Evolutionary conservation across 169 alveolate species (phyloP).

Genomic region (Plasmodium sp.): DNA sequence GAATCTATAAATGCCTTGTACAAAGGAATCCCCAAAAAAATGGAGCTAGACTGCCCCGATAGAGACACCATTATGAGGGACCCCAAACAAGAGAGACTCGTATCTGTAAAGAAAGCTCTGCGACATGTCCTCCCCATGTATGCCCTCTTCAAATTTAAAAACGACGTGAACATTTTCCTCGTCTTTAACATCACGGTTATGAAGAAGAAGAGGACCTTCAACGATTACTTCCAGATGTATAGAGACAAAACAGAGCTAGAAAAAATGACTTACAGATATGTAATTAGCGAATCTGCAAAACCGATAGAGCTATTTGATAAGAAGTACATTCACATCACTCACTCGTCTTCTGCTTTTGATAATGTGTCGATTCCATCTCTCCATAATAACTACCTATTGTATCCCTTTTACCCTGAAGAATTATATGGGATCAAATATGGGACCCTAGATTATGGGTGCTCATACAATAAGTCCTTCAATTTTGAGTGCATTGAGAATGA

Average conservation of each 20-base stretch:
- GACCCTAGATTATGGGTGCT: slow-evolving; percentile 62
- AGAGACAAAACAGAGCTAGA: not conserved
- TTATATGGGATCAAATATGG: slow-evolving; percentile 47
- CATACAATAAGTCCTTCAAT: slow-evolving; percentile 11
- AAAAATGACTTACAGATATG: not conserved
- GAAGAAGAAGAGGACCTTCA: slow-evolving; percentile 21
- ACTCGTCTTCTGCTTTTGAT: slow-evolving; percentile 51
- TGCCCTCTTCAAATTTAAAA: slow-evolving; percentile 32
- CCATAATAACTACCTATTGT: slow-evolving; percentile 19
- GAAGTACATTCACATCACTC: not conserved
- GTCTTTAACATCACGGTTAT: slow-evolving; percentile 17
- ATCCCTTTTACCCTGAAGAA: slow-evolving; percentile 59
- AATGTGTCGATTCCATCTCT: slow-evolving; percentile 16
- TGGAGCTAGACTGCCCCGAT: not conserved
- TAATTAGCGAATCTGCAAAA: slow-evolving; percentile 15
- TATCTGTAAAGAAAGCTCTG: slow-evolving; percentile 13
- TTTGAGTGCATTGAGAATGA: slow-evolving; percentile 65
- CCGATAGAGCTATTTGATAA: slow-evolving; percentile 1
- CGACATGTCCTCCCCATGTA: slow-evolving; percentile 41
- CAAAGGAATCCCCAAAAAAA: not conserved
- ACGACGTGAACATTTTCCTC: not conserved
- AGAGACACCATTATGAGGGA: not conserved
- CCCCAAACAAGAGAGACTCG: slow-evolving; percentile 12
- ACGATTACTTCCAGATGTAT: slow-evolving; percentile 23
- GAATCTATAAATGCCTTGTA: not conserved